Percentiles rank a stretch among this genome's conserved stretches.
Evolutionary conservation across 306 rosid genomes (phyloP).

Genomic region (Trichosanthes cucumerina): DNA sequence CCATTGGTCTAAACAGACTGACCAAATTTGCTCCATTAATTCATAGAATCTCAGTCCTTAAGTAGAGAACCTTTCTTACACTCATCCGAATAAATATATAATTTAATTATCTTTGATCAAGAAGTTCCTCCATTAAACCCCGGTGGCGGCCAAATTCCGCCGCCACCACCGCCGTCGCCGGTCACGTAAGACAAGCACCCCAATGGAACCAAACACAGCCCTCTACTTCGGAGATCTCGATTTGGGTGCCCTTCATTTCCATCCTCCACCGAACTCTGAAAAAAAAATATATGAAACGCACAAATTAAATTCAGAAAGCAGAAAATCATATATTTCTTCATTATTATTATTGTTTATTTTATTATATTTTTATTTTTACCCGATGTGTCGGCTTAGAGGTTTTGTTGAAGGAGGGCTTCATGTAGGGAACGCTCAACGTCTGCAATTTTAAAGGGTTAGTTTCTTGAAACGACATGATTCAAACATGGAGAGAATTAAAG

Average conservation of each 20-base stretch:
- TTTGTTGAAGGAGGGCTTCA: conserved; percentile 52
- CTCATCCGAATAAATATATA: not conserved
- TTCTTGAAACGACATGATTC: not conserved
- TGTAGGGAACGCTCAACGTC: conserved; percentile 88
- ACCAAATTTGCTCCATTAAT: conserved; percentile 76
- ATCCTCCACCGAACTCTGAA: conserved; percentile 30
- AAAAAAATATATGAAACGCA: not conserved
- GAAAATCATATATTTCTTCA: not conserved
- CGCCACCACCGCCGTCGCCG: conserved; percentile 19
- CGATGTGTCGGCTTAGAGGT: conserved; percentile 31
- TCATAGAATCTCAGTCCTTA: not conserved
- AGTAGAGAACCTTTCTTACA: not conserved
- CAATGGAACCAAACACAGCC: conserved; percentile 78
- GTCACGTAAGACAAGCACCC: conserved; percentile 70
- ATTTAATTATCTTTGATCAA: not conserved
- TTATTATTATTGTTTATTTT: not conserved
- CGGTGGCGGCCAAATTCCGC: conserved; percentile 42
- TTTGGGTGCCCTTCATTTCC: conserved; percentile 26
- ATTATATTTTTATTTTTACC: conserved; percentile 25
- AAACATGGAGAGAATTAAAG: not conserved
- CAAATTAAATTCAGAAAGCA: not conserved
- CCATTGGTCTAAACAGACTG: conserved; percentile 15
- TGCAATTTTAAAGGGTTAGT: conserved; percentile 19
- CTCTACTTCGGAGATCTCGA: conserved; percentile 65
- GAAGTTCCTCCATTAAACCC: conserved; percentile 39